These are phyloP conservation scores for Trichoderma orchidacearum DNA, from an alignment of 495 filamentous ascomycete genomes.

Conservation along the genomic window DNA sequence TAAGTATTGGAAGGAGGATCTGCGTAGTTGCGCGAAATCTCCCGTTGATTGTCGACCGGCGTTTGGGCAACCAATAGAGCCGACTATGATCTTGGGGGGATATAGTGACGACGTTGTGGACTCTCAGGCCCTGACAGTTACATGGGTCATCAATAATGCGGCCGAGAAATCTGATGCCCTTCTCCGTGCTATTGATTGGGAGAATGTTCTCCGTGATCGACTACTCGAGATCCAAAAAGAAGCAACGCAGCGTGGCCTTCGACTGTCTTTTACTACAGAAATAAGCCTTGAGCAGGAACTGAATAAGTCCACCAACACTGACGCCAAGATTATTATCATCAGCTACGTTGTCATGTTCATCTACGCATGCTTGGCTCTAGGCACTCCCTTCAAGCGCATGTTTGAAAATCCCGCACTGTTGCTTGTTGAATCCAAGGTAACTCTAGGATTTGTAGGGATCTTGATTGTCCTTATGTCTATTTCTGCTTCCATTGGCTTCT, in stretches of 20 bases:
- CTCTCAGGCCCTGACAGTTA: conserved; percentile 67
- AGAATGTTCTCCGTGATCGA: conserved; percentile 56
- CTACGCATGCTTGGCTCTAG: conserved; percentile 84
- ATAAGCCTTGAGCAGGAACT: conserved; percentile 84
- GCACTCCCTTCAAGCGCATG: conserved; percentile 63
- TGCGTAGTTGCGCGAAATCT: conserved; percentile 58
- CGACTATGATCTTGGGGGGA: conserved; percentile 75
- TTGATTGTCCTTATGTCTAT: conserved; percentile 95
- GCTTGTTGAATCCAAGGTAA: conserved; percentile 90
- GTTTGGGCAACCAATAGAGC: conserved; percentile 74
- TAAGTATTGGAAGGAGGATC: conserved; percentile 50
- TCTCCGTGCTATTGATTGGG: conserved; percentile 74
- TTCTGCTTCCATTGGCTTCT: conserved; percentile 83
- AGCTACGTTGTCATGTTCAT: conserved; percentile 99
- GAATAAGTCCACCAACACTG: conserved; percentile 94
- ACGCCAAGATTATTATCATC: conserved; percentile 91
- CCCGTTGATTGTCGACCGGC: conserved; percentile 75
- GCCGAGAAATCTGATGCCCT: conserved; percentile 56
- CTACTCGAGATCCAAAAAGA: conserved; percentile 65
- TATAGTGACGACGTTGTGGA: conserved; percentile 57
- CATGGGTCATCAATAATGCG: conserved; percentile 93
- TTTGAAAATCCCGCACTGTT: conserved; percentile 67
- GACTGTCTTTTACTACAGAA: conserved; percentile 89
- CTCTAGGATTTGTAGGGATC: conserved; percentile 82
- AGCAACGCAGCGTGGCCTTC: conserved; percentile 60